Base-by-base conservation (phyloP, 352 stramenopile genomes). In the Pythium monospermum region DNA sequence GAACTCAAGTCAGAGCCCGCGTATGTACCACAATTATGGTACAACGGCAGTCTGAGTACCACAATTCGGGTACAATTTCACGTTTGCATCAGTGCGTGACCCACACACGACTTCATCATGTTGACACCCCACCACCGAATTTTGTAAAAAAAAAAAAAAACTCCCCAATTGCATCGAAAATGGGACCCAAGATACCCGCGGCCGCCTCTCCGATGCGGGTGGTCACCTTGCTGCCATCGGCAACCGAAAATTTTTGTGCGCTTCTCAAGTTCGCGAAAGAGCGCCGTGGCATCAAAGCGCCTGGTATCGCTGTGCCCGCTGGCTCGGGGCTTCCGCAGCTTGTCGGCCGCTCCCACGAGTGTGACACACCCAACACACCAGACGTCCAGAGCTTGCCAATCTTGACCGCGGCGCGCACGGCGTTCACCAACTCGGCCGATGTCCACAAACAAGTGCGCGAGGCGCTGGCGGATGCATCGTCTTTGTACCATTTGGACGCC, bases 301-400 rank as follows among this genome's bases (percentile, higher is more conserved):
- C 38, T 6, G 4, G 35, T 23, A 33, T 49, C 23, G 18, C 32
- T 1, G 30, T 48, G 8, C 37, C 38, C n/a, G 26, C 15, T 22
- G 7, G 15, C 56, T 15, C 35, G 41, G 49, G 40, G n/a, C 49
- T 72, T 3, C 71, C 71, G 4, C 49, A 69, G 53, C 65, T 90
- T 21, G 79, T 90, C 13, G 79, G 71, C 1, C 68, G 79, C n/a
- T 87, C 76, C 18, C 79, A 90, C 52, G 79, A 90, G 50, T 90
- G 79, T 58, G 79, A 90, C 49, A 87, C 63, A 49, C 79, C 79
- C 0, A 18, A 30, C 13, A 53, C 58, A 37, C 18, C 27, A 4
- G 52, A 49, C n/a, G 61, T 82, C 3, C 59, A 68, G 32, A 27
- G 57, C n/a, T 57, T 87, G 1, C 79, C 76, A 0, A 63, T 75